Conservation (phyloP, 1,284 basidiomycete genomes). For the Ustilago trichophora region DNA sequence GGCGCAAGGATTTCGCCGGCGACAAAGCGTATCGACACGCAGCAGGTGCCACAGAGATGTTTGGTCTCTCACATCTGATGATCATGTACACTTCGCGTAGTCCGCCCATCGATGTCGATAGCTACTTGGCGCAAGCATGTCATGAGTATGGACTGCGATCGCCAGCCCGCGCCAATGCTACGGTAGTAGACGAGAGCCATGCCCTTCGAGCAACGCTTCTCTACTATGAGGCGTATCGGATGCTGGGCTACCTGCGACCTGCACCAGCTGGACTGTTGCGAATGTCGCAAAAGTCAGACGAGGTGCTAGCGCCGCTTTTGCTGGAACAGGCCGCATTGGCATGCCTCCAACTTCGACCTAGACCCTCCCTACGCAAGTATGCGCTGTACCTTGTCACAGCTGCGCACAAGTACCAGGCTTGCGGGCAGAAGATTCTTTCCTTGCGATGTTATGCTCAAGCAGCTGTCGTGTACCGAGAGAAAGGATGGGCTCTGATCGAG, state of each 20-base stretch:
- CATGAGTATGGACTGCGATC: constrained; percentile 24
- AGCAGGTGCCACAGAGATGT: constrained; percentile 63
- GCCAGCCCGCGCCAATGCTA: constrained; percentile 4
- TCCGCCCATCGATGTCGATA: constrained; percentile 52
- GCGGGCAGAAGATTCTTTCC: constrained; percentile 67
- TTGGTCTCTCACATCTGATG: constrained; percentile 57
- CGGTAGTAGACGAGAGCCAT: constrained; percentile 20
- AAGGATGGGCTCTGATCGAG: constrained; percentile 68
- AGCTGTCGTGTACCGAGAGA: constrained; percentile 35
- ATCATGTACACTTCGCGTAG: constrained; percentile 39
- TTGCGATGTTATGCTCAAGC: constrained; percentile 51
- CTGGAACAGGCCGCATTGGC: constrained; percentile 70
- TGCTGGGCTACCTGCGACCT: constrained; percentile 31
- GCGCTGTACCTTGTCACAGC: constrained; percentile 70
- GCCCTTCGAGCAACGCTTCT: constrained; percentile 56
- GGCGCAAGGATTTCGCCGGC: constrained; percentile 70
- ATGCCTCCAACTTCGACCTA: constrained; percentile 65
- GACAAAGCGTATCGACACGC: constrained; percentile 59
- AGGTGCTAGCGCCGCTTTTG: constrained; percentile 70
- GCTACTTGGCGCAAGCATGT: constrained; percentile 49
- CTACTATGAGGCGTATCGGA: constrained; percentile 56
- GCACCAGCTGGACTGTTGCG: constrained; percentile 51
- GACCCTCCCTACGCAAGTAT: constrained; percentile 66
- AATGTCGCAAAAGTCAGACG: constrained; percentile 65
- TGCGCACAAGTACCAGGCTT: constrained; percentile 70